Base-by-base conservation (phyloP, 2,329 filamentous ascomycete genomes). In the Fusarium abutilonis region DNA sequence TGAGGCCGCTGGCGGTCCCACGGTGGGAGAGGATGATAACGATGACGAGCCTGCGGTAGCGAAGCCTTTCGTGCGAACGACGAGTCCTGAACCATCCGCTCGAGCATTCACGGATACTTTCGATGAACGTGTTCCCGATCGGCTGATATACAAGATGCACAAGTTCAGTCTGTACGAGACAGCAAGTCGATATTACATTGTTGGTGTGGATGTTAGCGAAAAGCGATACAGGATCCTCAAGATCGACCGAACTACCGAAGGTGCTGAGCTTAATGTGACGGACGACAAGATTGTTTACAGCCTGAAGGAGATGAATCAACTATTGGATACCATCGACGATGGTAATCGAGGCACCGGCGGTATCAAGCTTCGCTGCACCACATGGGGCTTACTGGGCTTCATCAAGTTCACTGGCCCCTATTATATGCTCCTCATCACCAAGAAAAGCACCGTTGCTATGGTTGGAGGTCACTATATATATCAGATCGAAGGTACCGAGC, bases 91-190 rank as follows among this genome's bases (percentile, higher is more conserved):
- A 36, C 73, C 78, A 8, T 67, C 73, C 17, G 67, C 70, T 4
- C 75, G 75, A 26, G 56, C 53, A 9, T 60, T 66, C 4, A 59
- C 64, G 32, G 73, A 76, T 29, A 68, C 71, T 13, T 73, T 74
- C 19, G 74, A 77, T 15, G 73, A 74, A 14, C 72, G 70, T 13
- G 67, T 69, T 1, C 69, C 70, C 6, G 74, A 78, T 49, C 76
- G 78, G 19, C 67, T 80, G 15, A 75, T 81, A 40, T 83, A 84
- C 75, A 85, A 84, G 74, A 97, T 99, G 92, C 93, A 97, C 80
- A 96, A 95, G 72, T 98, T 97, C 76, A 95, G 91, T n/a, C 80
- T 99, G 19, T 98, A 99, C 76, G 95, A 99, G 79, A 99, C 95
- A 4, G 91, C 92, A 11, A 92, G 89, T 52, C 86, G 92, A 48